Percentiles rank a stretch among this genome's conserved stretches.
Conservation (phyloP, 257 asterid species). For the Solanum sejunctum region DNA sequence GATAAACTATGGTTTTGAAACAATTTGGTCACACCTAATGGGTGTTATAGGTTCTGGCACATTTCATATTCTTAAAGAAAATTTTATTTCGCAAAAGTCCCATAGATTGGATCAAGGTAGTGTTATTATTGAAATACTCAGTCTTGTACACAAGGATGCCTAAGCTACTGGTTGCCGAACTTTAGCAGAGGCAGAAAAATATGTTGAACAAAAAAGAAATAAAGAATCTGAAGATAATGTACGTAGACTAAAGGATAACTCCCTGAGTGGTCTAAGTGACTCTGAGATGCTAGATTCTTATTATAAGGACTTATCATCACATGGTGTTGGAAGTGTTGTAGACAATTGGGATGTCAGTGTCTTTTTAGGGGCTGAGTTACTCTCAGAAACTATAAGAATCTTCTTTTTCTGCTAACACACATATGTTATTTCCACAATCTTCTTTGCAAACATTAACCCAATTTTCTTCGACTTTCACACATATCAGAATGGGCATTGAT, state of each 20-base stretch:
- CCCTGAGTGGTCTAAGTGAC: conserved; percentile 36
- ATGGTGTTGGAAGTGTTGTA: conserved; percentile 18
- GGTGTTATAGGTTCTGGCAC: neutral
- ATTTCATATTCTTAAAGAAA: neutral
- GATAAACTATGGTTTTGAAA: neutral
- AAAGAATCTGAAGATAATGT: conserved; percentile 52
- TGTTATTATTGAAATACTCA: neutral
- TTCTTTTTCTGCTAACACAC: neutral
- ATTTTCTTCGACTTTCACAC: neutral
- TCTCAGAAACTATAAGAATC: conserved; percentile 61
- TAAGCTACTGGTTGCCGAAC: conserved; percentile 79
- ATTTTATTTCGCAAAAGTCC: neutral
- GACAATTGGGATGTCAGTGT: conserved; percentile 71
- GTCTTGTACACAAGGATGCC: conserved; percentile 56
- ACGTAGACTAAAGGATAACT: conserved; percentile 43
- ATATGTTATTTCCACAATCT: neutral
- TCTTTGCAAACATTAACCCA: neutral
- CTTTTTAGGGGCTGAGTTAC: conserved; percentile 64
- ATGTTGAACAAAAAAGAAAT: conserved; percentile 56
- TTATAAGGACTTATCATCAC: conserved; percentile 32
- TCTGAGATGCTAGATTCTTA: conserved; percentile 14
- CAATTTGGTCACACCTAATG: neutral
- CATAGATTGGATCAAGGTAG: neutral
- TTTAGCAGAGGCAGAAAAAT: conserved; percentile 66
- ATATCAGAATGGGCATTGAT: too few relatives aligned